Conservation (phyloP, 2,329 filamentous ascomycete genomes). For the Fusarium verrucosum region DNA sequence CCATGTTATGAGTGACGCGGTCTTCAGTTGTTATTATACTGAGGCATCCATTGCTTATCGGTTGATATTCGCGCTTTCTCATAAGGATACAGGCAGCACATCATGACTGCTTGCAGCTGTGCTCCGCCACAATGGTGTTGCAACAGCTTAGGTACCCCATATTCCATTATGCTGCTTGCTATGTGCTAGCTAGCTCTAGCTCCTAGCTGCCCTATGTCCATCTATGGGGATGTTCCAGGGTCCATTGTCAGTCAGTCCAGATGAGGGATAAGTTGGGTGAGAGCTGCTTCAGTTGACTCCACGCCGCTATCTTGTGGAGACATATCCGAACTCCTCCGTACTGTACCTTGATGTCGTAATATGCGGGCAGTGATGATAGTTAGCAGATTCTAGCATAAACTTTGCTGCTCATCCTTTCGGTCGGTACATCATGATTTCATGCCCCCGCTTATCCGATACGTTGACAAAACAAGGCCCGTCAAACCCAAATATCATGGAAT, state of each 20-base stretch:
- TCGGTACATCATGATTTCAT: neutral
- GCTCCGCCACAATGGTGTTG: conserved; percentile 20
- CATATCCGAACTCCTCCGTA: neutral
- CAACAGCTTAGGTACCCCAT: conserved; percentile 2
- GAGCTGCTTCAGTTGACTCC: conserved; percentile 3
- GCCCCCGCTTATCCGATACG: neutral
- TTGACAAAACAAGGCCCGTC: neutral
- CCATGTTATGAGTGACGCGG: conserved; percentile 8
- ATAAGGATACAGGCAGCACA: conserved; percentile 1
- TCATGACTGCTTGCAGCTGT: conserved; percentile 19
- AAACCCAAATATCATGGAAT: neutral
- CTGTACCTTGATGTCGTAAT: neutral
- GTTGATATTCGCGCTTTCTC: neutral
- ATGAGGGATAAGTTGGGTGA: conserved; percentile 7
- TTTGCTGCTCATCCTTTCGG: neutral
- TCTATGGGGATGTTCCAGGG: conserved; percentile 5
- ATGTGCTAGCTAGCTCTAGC: no score
- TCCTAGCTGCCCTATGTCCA: neutral
- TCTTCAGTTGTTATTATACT: neutral
- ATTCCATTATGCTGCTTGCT: conserved; percentile 1
- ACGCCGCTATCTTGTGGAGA: conserved; percentile 15
- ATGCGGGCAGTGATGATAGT: no score
- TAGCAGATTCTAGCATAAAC: neutral
- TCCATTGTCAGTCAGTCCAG: conserved; percentile 11
- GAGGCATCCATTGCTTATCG: neutral